Percentiles rank a stretch among this genome's conserved stretches.
Conservation (phyloP, 306 rosid species). For the Cucumis sativus region Cucumber_9930_V3 NC_026656.2:22052501-22053000, state of each 20-base stretch:
- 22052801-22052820: constrained; percentile 21
- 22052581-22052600: not conserved
- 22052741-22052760: constrained; percentile 23
- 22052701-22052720: constrained; percentile 10
- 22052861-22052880: not conserved
- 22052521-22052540: not conserved
- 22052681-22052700: constrained; percentile 8
- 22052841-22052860: not conserved
- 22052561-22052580: not conserved
- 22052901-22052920: not conserved
- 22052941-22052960: constrained; percentile 13
- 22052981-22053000: constrained; percentile 34
- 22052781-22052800: constrained; percentile 27
- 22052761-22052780: constrained; percentile 25
- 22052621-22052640: constrained; percentile 1
- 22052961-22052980: constrained; percentile 28
- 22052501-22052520: not conserved
- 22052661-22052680: constrained; percentile 16
- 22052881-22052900: not conserved
- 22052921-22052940: not conserved
- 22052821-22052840: constrained; percentile 21
- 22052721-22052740: constrained; percentile 23
- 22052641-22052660: constrained; percentile 21
- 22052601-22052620: not conserved
- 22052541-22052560: not conserved